Conservation (phyloP, 192 early-diverging fungal genomes). For the Entomortierella lignicola region DNA sequence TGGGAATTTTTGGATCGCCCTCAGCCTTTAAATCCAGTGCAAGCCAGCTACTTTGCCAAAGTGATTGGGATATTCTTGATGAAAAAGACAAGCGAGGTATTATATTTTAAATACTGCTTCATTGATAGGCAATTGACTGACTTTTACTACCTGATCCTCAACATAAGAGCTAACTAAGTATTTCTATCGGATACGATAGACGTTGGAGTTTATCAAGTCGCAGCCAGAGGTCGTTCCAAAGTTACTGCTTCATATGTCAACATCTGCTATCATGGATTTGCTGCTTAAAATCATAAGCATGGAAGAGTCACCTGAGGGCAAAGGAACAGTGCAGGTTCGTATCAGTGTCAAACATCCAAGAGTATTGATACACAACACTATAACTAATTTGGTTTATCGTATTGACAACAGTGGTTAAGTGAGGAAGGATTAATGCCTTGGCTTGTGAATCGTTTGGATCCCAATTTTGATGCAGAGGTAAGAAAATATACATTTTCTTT, state of each 20-base stretch:
- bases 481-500: background rate
- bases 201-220: constrained; percentile 85
- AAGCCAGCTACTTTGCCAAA: constrained; percentile 93
- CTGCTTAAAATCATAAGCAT: constrained; percentile 93
- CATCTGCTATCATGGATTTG: constrained; percentile 90
- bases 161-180: no score
- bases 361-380: background rate
- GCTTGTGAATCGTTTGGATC: constrained; percentile 85
- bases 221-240: constrained; percentile 80
- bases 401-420: constrained; percentile 80
- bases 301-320: constrained; percentile 88
- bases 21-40: constrained; percentile 78
- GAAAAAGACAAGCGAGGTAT: constrained; percentile 89
- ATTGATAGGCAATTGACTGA: no score
- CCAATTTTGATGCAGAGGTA: constrained; percentile 83
- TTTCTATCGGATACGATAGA: constrained; percentile 58
- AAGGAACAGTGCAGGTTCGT: constrained; percentile 83
- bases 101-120: no score
- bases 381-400: background rate
- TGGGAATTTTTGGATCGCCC: constrained; percentile 88
- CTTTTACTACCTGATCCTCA: no score
- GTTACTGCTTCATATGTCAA: constrained; percentile 87
- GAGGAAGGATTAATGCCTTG: constrained; percentile 79
- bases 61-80: constrained; percentile 88
- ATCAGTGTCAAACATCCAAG: background rate